Evolutionary conservation across 352 stramenopile species (phyloP), one percentile per base, ranked within the genome.

Genomic region (Globisporangium parvum): DNA sequence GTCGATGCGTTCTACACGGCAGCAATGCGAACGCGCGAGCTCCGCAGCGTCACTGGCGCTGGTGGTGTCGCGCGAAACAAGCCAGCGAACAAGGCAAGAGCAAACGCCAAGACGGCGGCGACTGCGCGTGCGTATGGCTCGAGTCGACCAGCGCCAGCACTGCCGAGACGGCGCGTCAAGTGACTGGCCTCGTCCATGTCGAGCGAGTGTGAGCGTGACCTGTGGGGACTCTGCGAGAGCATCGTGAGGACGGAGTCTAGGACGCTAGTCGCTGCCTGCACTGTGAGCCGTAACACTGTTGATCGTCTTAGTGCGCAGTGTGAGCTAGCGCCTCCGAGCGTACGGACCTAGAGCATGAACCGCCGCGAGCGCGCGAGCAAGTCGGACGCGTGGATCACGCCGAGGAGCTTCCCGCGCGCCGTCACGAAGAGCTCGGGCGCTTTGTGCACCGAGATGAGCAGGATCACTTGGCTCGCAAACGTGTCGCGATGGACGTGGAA

Each of bases 361-460:
- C 66, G 66, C n/a, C 78, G 69, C 6, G 75, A 83, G 11, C 78
- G 70, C 8, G 80, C 76, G 4, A 91, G 70, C 52, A 91, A 56
- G 46, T 92, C 79, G 0, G 76, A 63, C 0, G 79, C 81, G 55
- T 90, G 76, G 45, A 92, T 86, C 28, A 87, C 71, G 2, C 81
- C 81, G 6, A 90, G 73, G 12, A 92, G 62, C 58, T 79, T 87
- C 6, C 81, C 81, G 21, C 76, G 70, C n/a, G 77, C 65, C 0
- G 81, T 92, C 42, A 92, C 80, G 33, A 88, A 90, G 0, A 92
- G 59, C 60, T 88, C 69, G 3, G 79, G 77, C 18, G 68, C 75
- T 53, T 92, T 92, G 67, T 92, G 77, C 39, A 90, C 75, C 41
- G 81, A 87, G 47, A 92, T 84, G 42, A 90, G 70, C n/a, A 92